Evolutionary conservation across 768 basidiomycete genomes (phyloP), one percentile per base, ranked within the genome.

Genomic region (Russula emetica): DNA sequence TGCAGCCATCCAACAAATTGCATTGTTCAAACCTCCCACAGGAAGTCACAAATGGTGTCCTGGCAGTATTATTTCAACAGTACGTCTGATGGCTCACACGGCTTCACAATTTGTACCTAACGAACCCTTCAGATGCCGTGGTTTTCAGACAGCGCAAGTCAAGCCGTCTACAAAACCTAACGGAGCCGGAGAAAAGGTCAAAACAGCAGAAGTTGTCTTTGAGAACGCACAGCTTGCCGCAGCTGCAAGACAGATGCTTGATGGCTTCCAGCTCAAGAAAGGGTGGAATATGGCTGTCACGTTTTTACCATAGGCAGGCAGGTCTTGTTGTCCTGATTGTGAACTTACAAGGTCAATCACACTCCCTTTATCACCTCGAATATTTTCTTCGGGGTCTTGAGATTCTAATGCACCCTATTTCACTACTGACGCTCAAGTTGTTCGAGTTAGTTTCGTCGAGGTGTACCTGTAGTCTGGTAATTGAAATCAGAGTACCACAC

Each of bases 41-140:
- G 72, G 94, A 97, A 74, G 92, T 94, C 53, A 92, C 89, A 32
- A 86, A 92, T 69, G 87, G 89, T 64, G 88, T 94, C 34, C 81
- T 98, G 30, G 83, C 86, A 4, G 90, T 94, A 20, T 76, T 97
- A 20, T 96, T 96, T 79, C 90, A 94, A 75, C 92, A 94, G 94
- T 95, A 71, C 62, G 94, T 85, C 50, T 38, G 52, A 26, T 42
- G n/a, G 20, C 32, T 38, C 3, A 9, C 13, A 26, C 51, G n/a
- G 13, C 14, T 9, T 42, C 32, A 16, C 57, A 24, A 30, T 34
- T 42, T 28, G 61, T 57, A 32, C 18, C 11, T 47, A 1, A 47
- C 8, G 54, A 55, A 34, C 13, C 11, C 5, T 57, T 18, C 73
- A 96, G 94, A 73, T 92, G 94, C 72, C 83, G 87, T 70, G 94